Percentiles rank a stretch among this genome's conserved stretches.
phyloP scores from a whole-genome alignment of 2,329 filamentous ascomycete species.

The Allantophomopsis lycopodina region DNA sequence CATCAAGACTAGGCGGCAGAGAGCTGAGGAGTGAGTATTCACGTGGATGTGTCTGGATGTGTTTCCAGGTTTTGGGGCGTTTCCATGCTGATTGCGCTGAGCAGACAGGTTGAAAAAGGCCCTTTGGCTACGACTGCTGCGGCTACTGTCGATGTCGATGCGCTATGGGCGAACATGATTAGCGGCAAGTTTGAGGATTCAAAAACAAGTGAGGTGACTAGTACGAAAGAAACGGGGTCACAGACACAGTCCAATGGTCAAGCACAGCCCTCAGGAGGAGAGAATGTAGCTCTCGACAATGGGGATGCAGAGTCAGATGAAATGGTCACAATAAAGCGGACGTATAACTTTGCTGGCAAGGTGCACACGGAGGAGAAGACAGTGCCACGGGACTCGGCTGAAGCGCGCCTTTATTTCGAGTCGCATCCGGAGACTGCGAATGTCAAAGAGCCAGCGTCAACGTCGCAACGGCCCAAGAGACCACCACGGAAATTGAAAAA shows the following conservation, averaged over 20 bases:
- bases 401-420: slow-evolving; percentile 49
- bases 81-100: no score
- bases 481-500: slow-evolving; percentile 24
- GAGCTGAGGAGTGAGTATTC: slow-evolving; percentile 44
- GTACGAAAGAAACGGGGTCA: slow-evolving; percentile 3
- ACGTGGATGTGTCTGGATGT: background rate
- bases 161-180: slow-evolving; percentile 52
- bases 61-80: no score
- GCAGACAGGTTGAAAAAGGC: slow-evolving; percentile 42
- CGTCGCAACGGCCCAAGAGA: slow-evolving; percentile 5
- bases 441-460: slow-evolving; percentile 7
- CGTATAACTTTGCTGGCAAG: slow-evolving; percentile 63
- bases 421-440: slow-evolving; percentile 20
- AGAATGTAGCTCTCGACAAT: slow-evolving; percentile 6
- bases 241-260: background rate
- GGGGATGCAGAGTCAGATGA: slow-evolving; percentile 10
- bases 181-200: slow-evolving; percentile 18
- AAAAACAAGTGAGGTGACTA: slow-evolving; percentile 4
- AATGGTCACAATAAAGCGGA: slow-evolving; percentile 51
- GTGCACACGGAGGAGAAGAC: slow-evolving; percentile 60
- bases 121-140: slow-evolving; percentile 36
- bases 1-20: slow-evolving; percentile 60
- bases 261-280: slow-evolving; percentile 1
- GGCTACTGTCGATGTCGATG: slow-evolving; percentile 55
- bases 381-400: slow-evolving; percentile 49